These are phyloP conservation scores for Inonotus obliquus DNA, from an alignment of 1,284 basidiomycete species.

Conservation along the genomic window DNA sequence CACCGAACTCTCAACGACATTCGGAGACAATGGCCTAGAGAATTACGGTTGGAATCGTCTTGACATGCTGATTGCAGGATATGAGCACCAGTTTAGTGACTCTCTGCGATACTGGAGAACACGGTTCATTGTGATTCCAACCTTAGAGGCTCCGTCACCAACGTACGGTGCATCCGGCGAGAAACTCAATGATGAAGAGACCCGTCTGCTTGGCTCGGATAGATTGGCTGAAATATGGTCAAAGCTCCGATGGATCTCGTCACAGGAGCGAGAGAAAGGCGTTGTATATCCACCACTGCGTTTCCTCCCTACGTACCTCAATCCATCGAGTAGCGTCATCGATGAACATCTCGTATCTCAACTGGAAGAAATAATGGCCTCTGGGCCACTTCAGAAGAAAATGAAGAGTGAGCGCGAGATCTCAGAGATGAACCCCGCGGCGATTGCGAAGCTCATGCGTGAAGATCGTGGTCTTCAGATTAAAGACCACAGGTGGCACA, in stretches of 20 bases:
- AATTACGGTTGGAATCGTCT: conserved; percentile 84
- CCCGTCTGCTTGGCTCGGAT: conserved; percentile 84
- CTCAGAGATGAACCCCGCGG: conserved; percentile 50
- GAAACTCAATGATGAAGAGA: conserved; percentile 80
- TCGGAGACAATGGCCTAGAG: conserved; percentile 74
- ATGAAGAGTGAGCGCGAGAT: conserved; percentile 72
- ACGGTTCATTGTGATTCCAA: conserved; percentile 91
- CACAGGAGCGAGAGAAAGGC: conserved; percentile 46
- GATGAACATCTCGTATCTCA: conserved; percentile 76
- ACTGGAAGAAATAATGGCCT: conserved; percentile 70
- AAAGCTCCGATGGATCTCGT: conserved; percentile 69
- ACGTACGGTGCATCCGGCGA: conserved; percentile 61
- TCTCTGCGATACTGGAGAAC: conserved; percentile 91
- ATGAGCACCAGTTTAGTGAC: conserved; percentile 77
- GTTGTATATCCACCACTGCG: conserved; percentile 53
- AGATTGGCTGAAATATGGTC: conserved; percentile 88
- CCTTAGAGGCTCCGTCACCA: conserved; percentile 57
- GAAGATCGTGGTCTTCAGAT: conserved; percentile 75
- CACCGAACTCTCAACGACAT: conserved; percentile 74
- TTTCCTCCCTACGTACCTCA: conserved; percentile 77
- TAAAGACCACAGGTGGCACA: conserved; percentile 76
- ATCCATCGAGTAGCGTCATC: conserved; percentile 71
- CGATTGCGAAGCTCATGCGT: conserved; percentile 74
- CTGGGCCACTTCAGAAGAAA: conserved; percentile 69
- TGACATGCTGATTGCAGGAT: conserved; percentile 83